These are phyloP conservation scores for Starmera dryadoides DNA, from an alignment of 805 yeast species.

Conservation along the genomic window DNA sequence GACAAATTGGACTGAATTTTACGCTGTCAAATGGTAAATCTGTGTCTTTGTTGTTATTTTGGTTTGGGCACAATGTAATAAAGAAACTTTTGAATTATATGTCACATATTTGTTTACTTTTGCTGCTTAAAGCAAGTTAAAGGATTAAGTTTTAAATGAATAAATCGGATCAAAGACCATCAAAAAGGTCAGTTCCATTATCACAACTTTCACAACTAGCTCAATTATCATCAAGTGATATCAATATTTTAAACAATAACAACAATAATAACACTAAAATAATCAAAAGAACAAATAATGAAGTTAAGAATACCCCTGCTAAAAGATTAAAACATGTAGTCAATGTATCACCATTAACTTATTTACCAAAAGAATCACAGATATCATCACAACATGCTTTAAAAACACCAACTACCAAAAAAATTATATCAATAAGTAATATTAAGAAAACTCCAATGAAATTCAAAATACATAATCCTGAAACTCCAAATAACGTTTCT, in stretches of 20 bases:
- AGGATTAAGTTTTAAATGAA: background rate
- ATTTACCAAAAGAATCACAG: too few relatives aligned
- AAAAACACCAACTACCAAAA: background rate
- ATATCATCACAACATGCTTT: background rate
- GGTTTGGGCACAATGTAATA: too few relatives aligned
- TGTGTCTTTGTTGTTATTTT: too few relatives aligned
- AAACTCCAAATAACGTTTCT: background rate
- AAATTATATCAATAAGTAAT: background rate
- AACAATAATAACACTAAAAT: conserved; percentile 3
- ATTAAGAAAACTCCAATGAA: background rate
- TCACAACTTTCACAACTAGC: background rate
- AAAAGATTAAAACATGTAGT: too few relatives aligned
- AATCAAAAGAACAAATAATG: background rate
- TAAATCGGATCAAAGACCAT: background rate
- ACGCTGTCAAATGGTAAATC: too few relatives aligned
- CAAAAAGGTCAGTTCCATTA: conserved; percentile 2
- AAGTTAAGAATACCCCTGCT: too few relatives aligned
- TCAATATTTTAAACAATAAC: background rate
- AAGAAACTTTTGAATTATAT: too few relatives aligned
- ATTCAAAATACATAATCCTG: background rate
- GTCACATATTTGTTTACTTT: too few relatives aligned
- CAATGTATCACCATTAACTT: too few relatives aligned
- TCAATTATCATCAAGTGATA: background rate
- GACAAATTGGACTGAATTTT: too few relatives aligned
- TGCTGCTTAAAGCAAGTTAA: too few relatives aligned